Percentiles rank a stretch among this genome's conserved stretches.
Conservation (phyloP, 192 early-diverging fungal species). For the Spizellomyces punctatus region DNA sequence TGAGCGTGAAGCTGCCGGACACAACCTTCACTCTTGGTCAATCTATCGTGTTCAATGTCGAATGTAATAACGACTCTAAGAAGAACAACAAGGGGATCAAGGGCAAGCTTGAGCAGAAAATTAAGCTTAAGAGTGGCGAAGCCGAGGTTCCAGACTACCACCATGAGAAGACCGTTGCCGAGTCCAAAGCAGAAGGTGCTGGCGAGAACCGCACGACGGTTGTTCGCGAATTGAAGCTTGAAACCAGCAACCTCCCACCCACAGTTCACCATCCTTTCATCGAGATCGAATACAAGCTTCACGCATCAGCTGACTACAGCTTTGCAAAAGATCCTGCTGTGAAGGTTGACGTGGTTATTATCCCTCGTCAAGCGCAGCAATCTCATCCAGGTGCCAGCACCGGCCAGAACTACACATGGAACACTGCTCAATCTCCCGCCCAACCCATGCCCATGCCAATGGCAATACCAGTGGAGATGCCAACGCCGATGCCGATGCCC, state of each 20-base stretch:
- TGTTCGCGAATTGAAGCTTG: background rate
- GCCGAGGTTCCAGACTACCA: background rate
- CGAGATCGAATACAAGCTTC: background rate
- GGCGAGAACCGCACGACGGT: background rate
- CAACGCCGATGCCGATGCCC: no score
- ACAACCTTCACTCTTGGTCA: background rate
- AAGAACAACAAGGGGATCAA: slow-evolving; percentile 8
- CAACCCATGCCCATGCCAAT: background rate
- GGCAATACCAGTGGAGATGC: no score
- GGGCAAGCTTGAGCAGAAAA: background rate
- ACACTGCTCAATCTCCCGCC: background rate
- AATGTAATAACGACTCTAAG: background rate
- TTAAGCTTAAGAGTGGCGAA: slow-evolving; percentile 2
- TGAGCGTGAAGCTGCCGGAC: background rate
- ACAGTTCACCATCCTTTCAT: background rate
- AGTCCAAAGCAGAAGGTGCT: background rate
- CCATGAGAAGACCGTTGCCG: background rate
- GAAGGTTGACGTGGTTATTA: background rate
- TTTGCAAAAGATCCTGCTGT: slow-evolving; percentile 5
- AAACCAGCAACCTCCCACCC: slow-evolving; percentile 5
- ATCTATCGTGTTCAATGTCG: background rate
- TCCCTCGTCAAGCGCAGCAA: background rate
- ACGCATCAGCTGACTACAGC: slow-evolving; percentile 1
- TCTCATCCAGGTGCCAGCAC: background rate
- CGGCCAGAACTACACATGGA: no score